Conservation (phyloP, 139 green algal species). For the Chlorella vulgaris region DNA sequence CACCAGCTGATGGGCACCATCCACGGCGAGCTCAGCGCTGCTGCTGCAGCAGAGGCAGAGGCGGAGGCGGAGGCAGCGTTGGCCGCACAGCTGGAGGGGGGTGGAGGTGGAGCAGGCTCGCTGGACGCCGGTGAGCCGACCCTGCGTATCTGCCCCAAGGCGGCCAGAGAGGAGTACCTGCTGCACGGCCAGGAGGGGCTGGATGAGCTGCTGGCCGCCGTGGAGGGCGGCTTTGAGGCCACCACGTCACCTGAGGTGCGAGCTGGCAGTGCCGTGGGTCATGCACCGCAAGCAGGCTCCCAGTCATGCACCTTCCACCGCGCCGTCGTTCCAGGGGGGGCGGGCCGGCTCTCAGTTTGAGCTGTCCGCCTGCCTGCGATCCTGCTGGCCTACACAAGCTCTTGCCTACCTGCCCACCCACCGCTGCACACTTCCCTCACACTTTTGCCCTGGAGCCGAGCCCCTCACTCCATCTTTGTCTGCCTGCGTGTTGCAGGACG, state of each 20-base stretch:
- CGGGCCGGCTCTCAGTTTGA: too few species aligned
- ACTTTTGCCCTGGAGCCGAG: too few species aligned
- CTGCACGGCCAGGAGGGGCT: conserved; percentile 74
- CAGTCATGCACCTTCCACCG: too few species aligned
- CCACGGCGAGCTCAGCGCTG: conserved; percentile 28
- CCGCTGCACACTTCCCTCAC: background rate
- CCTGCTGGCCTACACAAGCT: too few species aligned
- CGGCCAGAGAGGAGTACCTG: conserved; percentile 74
- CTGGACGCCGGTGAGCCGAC: conserved; percentile 14
- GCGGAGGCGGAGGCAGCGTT: background rate
- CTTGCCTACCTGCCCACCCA: too few species aligned
- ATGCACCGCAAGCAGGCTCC: background rate
- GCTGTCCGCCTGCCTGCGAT: too few species aligned
- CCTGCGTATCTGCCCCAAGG: conserved; percentile 45
- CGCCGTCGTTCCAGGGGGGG: too few species aligned
- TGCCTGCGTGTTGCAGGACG: conserved; percentile 3
- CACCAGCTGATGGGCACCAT: conserved; percentile 37
- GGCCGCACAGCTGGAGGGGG: background rate
- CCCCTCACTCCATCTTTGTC: too few species aligned
- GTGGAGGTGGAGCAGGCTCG: background rate
- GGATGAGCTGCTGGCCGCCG: conserved; percentile 66
- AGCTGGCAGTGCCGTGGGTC: background rate
- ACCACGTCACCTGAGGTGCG: background rate
- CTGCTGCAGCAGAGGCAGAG: background rate
- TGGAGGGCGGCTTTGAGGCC: conserved; percentile 44